Evolutionary conservation across 177 flowering plant genomes (phyloP), one percentile per base, ranked within the genome.

Genomic region (Vitis hybrid): DNA sequence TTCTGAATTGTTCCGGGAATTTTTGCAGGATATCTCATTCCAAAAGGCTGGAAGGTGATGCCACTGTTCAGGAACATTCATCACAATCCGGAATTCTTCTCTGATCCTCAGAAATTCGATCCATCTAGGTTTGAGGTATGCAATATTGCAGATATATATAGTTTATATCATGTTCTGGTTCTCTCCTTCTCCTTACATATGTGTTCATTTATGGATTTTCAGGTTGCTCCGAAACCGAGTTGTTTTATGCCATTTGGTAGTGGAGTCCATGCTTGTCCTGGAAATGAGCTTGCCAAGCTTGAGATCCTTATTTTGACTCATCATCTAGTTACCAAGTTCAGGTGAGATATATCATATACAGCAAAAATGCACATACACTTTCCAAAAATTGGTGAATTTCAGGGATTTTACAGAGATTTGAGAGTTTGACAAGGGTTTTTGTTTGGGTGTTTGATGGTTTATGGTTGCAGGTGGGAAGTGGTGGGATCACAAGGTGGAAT

Each of bases 161-260:
- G 11, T 15, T 57, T 3, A 18, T 68, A 60, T 10, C 21, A 3
- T 18, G 50, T 17, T 45, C 14, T 60, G 6, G 21, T 19, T n/a
- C 6, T 21, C 12, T 3, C 21, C 49, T 26, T 15, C 19, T 48
- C 50, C 23, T 2, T 21, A 8, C 15, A 51, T 60, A 26, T n/a
- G 3, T 26, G 50, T 6, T n/a, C 6, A 18, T 9, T 11, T 39
- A 18, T 12, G 14, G 32, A 56, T 58, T 45, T 65, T 17, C 18
- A 17, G 92, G 88, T 74, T 54, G 73, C 85, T 52, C 92, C 90
- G 56, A 88, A 83, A 66, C 86, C 91, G 63, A 84, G 82, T 73
- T 85, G 94, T 1, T 91, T 79, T 66, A 62, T 88, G 88, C 97
- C 97, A 77, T 91, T 91, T 79, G 94, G 97, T 50, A 79, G 65